These are phyloP conservation scores for Isabelozyma gotoi DNA, from an alignment of 805 yeast genomes.

Conservation along the genomic window DNA sequence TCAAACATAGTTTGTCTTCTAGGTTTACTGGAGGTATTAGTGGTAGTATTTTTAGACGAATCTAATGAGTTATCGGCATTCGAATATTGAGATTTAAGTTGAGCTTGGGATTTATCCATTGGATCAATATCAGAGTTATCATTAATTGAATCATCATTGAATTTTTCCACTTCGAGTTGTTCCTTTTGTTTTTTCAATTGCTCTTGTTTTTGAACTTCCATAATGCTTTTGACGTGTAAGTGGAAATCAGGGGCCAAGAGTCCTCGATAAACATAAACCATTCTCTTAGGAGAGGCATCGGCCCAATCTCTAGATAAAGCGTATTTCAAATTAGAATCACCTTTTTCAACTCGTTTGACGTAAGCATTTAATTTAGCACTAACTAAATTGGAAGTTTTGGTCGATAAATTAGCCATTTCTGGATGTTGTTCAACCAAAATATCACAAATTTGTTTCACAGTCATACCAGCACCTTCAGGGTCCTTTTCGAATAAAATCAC, in stretches of 20 bases:
- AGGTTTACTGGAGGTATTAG: conserved; percentile 37
- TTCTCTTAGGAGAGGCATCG: conserved; percentile 83
- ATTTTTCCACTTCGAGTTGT: neutral
- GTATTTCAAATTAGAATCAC: conserved; percentile 69
- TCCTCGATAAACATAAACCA: conserved; percentile 86
- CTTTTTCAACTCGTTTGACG: conserved; percentile 81
- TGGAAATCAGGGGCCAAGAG: conserved; percentile 73
- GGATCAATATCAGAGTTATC: neutral
- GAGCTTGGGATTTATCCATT: conserved; percentile 1
- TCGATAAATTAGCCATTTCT: conserved; percentile 77
- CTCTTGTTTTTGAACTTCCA: conserved; percentile 48
- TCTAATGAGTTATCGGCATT: conserved; percentile 1
- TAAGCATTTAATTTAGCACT: conserved; percentile 83
- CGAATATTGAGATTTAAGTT: neutral
- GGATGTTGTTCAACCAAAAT: conserved; percentile 72
- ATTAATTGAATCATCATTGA: neutral
- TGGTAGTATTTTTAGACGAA: conserved; percentile 30
- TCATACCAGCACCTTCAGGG: conserved; percentile 72
- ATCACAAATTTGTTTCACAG: conserved; percentile 87
- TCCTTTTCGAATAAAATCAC: conserved; percentile 69
- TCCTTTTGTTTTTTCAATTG: conserved; percentile 5
- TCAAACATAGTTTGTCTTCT: conserved; percentile 56
- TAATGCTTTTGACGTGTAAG: conserved; percentile 64
- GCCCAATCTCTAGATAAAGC: conserved; percentile 89
- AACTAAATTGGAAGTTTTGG: conserved; percentile 78